Evolutionary conservation across 352 stramenopile genomes (phyloP).

Genomic region (Blastocystis sp.): DNA sequence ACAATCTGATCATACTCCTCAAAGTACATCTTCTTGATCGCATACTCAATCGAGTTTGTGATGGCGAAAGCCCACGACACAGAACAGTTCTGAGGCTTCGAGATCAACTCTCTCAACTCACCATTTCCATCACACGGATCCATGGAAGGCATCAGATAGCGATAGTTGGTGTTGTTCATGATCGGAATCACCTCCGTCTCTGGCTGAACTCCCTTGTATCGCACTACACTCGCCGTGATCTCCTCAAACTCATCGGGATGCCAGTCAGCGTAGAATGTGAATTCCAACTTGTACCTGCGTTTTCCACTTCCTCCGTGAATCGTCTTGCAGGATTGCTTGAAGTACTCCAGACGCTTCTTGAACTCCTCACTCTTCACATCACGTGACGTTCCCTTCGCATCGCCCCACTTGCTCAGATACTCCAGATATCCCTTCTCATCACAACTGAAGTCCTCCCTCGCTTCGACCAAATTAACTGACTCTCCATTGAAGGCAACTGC

Average conservation of each 20-base stretch:
- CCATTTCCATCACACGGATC: neutral
- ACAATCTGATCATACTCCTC: constrained; percentile 4
- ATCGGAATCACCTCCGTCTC: no score
- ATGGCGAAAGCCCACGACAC: neutral
- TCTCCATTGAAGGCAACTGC: no score
- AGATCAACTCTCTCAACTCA: neutral
- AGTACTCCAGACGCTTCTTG: no score
- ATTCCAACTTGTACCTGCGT: no score
- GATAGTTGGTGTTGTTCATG: neutral
- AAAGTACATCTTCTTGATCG: neutral
- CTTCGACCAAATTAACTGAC: no score
- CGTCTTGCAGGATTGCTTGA: no score
- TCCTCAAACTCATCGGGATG: no score
- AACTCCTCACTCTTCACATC: no score
- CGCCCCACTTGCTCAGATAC: neutral
- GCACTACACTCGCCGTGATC: no score
- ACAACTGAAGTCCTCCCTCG: neutral
- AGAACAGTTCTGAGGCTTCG: neutral
- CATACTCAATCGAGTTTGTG: neutral
- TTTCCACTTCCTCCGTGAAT: no score
- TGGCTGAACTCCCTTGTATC: no score
- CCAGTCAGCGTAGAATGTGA: no score
- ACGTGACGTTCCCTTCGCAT: neutral
- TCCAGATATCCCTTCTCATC: neutral
- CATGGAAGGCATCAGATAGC: neutral